Percentiles rank a stretch among this genome's conserved stretches.
phyloP scores from a whole-genome alignment of 306 rosid species.

The Cucurbita maxima region DNA sequence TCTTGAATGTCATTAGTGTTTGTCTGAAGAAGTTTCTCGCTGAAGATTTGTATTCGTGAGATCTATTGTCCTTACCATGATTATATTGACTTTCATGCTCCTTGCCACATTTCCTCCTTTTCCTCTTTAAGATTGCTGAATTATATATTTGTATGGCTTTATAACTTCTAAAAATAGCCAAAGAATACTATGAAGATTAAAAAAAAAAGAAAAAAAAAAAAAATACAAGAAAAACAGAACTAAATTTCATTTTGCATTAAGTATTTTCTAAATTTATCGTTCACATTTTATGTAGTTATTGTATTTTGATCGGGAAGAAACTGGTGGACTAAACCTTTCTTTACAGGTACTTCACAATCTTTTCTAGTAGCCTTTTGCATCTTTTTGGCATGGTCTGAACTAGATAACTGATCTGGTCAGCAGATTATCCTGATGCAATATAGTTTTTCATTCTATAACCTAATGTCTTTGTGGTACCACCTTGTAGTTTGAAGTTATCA shows the following conservation, averaged over 20 bases:
- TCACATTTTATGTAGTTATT: slow-evolving; percentile 38
- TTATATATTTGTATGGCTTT: not conserved
- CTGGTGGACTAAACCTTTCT: slow-evolving; percentile 77
- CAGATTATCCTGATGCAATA: too few relatives aligned
- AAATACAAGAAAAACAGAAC: not conserved
- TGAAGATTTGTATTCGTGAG: not conserved
- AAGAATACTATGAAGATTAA: not conserved
- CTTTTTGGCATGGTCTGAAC: too few relatives aligned
- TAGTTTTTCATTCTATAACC: too few relatives aligned
- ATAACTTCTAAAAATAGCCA: not conserved
- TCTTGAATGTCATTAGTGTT: not conserved
- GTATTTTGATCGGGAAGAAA: slow-evolving; percentile 80
- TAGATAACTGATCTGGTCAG: too few relatives aligned
- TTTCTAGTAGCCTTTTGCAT: not conserved
- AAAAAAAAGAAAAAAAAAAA: not conserved
- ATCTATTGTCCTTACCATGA: not conserved
- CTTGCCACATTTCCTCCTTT: not conserved
- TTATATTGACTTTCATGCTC: not conserved
- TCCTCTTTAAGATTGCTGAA: not conserved
- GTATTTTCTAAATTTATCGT: not conserved
- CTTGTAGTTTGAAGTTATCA: too few relatives aligned
- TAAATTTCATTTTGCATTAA: not conserved
- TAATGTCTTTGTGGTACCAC: too few relatives aligned
- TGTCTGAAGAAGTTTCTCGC: not conserved
- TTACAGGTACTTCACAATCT: slow-evolving; percentile 56